A percentile compares a stretch with the other conserved stretches of the same genome.
Conservation (phyloP, 2,329 filamentous ascomycete species). For the Exophiala sp. region DNA sequence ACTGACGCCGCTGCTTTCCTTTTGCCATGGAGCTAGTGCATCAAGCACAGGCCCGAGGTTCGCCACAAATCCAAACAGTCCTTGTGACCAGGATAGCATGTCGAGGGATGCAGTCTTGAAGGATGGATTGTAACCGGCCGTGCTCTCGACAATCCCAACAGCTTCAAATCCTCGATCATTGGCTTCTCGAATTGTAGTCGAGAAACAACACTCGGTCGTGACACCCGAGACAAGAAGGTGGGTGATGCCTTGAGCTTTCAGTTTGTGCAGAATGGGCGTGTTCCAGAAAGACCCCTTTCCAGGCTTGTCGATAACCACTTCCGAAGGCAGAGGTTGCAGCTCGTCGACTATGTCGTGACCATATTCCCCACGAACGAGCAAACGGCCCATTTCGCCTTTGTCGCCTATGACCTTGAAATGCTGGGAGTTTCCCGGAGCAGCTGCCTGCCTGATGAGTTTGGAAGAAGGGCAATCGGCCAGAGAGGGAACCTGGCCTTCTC, state of each 20-base stretch:
- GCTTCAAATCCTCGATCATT: constrained; percentile 61
- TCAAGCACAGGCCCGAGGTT: constrained; percentile 29
- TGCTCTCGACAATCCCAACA: constrained; percentile 51
- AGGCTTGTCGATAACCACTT: constrained; percentile 57
- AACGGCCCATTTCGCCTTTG: constrained; percentile 50
- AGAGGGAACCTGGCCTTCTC: constrained; percentile 50
- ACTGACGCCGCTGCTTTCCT: constrained; percentile 15
- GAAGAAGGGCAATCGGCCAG: constrained; percentile 52
- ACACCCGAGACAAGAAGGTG: constrained; percentile 58
- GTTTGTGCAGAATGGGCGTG: constrained; percentile 51
- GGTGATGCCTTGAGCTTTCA: constrained; percentile 55
- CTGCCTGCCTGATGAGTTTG: constrained; percentile 49
- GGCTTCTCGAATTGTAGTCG: constrained; percentile 54
- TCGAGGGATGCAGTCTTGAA: constrained; percentile 38
- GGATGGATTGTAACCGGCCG: constrained; percentile 32
- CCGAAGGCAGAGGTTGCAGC: constrained; percentile 49
- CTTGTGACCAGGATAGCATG: constrained; percentile 38
- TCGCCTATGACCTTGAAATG: constrained; percentile 52
- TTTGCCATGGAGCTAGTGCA: constrained; percentile 19
- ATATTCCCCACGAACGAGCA: constrained; percentile 53
- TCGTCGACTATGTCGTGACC: constrained; percentile 56
- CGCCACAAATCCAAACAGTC: constrained; percentile 36
- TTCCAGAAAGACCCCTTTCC: constrained; percentile 60
- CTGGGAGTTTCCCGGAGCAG: constrained; percentile 44
- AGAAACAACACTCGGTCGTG: constrained; percentile 58